These are phyloP conservation scores for Anacardium occidentale DNA, from an alignment of 345 rosid genomes.

Conservation along the genomic window DNA sequence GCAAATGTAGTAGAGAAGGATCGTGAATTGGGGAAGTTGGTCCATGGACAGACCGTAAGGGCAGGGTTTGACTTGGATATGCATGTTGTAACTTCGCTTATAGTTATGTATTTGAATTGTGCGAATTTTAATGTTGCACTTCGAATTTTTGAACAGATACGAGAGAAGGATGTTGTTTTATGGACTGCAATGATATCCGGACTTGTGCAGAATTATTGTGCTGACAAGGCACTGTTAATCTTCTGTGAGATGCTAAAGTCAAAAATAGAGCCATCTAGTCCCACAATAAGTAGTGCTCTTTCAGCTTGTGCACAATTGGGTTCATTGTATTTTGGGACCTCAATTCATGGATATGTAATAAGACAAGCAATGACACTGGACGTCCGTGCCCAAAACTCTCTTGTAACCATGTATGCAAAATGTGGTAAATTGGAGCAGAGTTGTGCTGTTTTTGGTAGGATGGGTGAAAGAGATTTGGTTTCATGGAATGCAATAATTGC, in stretches of 20 bases:
- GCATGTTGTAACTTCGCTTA: slow-evolving; percentile 57
- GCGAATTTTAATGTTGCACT: slow-evolving; percentile 47
- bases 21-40: slow-evolving; percentile 44
- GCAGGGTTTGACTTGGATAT: slow-evolving; percentile 44
- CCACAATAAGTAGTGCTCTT: slow-evolving; percentile 56
- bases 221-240: slow-evolving; percentile 49
- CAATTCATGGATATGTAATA: slow-evolving; percentile 58
- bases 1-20: slow-evolving; percentile 37
- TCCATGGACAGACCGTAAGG: slow-evolving; percentile 56
- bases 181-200: slow-evolving; percentile 87
- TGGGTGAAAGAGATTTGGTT: slow-evolving; percentile 53
- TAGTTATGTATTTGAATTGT: slow-evolving; percentile 68
- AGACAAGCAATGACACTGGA: slow-evolving; percentile 50
- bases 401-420: slow-evolving; percentile 70
- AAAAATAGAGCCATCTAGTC: slow-evolving; percentile 48
- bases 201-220: slow-evolving; percentile 60
- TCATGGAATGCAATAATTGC: slow-evolving; percentile 85
- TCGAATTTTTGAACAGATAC: slow-evolving; percentile 37
- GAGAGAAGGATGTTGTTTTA: slow-evolving; percentile 55
- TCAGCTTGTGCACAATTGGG: slow-evolving; percentile 69
- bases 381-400: slow-evolving; percentile 59
- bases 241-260: slow-evolving; percentile 53
- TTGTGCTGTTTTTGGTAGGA: slow-evolving; percentile 44
- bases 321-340: slow-evolving; percentile 50
- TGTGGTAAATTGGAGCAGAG: slow-evolving; percentile 55